Conservation (phyloP, 352 stramenopile genomes). For the Phytophthora melonis region DNA sequence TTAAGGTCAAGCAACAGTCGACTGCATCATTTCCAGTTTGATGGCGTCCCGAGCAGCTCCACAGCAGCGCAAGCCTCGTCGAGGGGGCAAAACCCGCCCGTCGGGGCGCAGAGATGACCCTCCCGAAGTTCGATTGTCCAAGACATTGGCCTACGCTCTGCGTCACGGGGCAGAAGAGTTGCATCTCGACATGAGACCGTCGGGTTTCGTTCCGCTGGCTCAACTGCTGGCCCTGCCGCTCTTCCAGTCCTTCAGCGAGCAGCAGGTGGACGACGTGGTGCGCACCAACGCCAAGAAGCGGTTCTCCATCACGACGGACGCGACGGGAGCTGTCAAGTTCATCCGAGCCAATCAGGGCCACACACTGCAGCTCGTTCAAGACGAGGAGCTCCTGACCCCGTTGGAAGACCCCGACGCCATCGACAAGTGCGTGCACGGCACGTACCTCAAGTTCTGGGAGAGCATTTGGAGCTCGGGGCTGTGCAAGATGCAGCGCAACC, state of each 20-base stretch:
- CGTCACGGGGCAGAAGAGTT: slow-evolving; percentile 79
- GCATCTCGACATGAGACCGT: slow-evolving; percentile 71
- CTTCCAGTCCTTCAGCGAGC: slow-evolving; percentile 60
- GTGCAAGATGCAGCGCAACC: slow-evolving; percentile 85
- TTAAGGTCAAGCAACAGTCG: background rate
- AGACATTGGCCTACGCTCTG: slow-evolving; percentile 79
- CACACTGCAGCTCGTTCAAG: slow-evolving; percentile 67
- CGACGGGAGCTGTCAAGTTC: slow-evolving; percentile 44
- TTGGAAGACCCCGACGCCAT: slow-evolving; percentile 59
- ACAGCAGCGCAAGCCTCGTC: slow-evolving; percentile 17
- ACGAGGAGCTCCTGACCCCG: slow-evolving; percentile 76
- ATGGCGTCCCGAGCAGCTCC: slow-evolving; percentile 22
- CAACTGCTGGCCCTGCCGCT: slow-evolving; percentile 63
- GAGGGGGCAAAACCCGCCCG: slow-evolving; percentile 31
- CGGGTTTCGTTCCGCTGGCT: slow-evolving; percentile 67
- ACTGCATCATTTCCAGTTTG: slow-evolving; percentile 10
- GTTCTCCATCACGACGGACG: slow-evolving; percentile 73
- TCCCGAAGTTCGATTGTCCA: slow-evolving; percentile 76
- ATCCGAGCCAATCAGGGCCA: slow-evolving; percentile 90
- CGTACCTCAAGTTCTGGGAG: slow-evolving; percentile 75
- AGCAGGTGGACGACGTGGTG: slow-evolving; percentile 75
- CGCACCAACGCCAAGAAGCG: slow-evolving; percentile 78
- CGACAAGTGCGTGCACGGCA: slow-evolving; percentile 78
- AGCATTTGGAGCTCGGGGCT: slow-evolving; percentile 69
- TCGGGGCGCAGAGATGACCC: slow-evolving; percentile 46